Evolutionary conservation across 2,329 filamentous ascomycete genomes (phyloP).

Genomic region (Verticillium dahliae): DNA sequence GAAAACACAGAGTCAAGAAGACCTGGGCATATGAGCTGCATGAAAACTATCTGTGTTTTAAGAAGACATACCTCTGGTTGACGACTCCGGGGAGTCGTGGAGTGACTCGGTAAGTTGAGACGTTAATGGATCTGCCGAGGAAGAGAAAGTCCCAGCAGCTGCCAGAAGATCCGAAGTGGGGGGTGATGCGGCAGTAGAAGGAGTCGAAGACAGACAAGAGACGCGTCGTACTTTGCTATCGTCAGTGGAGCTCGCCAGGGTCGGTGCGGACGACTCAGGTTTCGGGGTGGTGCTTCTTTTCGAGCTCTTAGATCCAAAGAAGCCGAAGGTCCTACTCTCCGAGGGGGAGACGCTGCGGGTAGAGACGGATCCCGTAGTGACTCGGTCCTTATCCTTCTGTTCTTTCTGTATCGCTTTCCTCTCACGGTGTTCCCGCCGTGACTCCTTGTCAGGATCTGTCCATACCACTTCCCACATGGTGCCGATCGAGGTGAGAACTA

Average conservation of each 20-base stretch:
- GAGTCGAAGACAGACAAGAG: neutral
- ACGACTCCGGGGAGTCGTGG: conserved; percentile 17
- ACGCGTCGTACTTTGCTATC: conserved; percentile 6
- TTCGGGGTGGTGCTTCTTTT: conserved; percentile 20
- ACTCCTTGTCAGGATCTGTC: conserved; percentile 48
- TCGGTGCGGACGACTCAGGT: conserved; percentile 4
- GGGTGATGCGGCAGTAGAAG: neutral
- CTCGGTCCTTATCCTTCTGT: conserved; percentile 21
- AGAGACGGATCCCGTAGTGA: conserved; percentile 29
- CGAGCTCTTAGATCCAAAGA: conserved; percentile 34
- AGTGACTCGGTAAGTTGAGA: conserved; percentile 7
- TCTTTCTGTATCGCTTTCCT: conserved; percentile 37
- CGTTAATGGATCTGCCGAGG: neutral
- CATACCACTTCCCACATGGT: conserved; percentile 54
- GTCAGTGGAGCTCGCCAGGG: conserved; percentile 8
- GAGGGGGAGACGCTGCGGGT: conserved; percentile 37
- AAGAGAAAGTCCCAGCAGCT: neutral
- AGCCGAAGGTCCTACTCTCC: conserved; percentile 30
- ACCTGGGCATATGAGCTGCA: conserved; percentile 12
- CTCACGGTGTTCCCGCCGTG: conserved; percentile 44
- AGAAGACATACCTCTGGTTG: conserved; percentile 24
- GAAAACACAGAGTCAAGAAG: conserved; percentile 36
- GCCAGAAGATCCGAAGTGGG: conserved; percentile 4
- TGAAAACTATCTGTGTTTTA: conserved; percentile 1
- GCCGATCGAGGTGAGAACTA: neutral